Evolutionary conservation across 1,139 yeast genomes (phyloP).

Genomic region (Debaryomyces sp.): DNA sequence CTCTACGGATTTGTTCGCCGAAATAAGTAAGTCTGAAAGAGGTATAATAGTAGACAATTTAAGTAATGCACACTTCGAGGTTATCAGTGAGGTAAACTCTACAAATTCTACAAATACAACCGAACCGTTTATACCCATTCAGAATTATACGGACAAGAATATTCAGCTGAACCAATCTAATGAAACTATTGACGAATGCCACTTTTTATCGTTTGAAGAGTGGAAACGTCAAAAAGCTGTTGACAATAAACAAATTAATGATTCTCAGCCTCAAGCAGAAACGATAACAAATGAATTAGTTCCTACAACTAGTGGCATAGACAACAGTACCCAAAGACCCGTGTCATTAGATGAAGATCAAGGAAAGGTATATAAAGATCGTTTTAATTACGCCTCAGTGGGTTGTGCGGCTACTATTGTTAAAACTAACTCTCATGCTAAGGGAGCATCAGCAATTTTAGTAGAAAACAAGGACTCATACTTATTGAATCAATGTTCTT

Average conservation of each 20-base stretch:
- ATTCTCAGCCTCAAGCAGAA: conserved; percentile 7
- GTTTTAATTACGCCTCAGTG: conserved; percentile 86
- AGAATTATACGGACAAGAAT: neutral
- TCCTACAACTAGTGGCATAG: neutral
- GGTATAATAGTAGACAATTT: neutral
- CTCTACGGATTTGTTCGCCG: neutral
- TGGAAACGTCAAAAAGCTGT: conserved; percentile 70
- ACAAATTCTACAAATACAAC: neutral
- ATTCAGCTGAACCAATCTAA: neutral
- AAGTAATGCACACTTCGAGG: neutral
- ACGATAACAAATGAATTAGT: neutral
- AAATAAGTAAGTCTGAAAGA: neutral
- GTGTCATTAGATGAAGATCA: conserved; percentile 26
- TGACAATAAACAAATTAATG: conserved; percentile 16
- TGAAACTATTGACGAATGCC: conserved; percentile 20
- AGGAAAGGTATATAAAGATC: conserved; percentile 69
- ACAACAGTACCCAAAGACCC: neutral
- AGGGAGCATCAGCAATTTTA: conserved; percentile 76
- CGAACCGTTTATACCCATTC: neutral
- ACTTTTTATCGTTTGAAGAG: conserved; percentile 80
- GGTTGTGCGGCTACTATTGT: conserved; percentile 95
- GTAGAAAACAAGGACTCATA: conserved; percentile 87
- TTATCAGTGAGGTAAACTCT: neutral
- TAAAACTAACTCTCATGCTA: conserved; percentile 78
- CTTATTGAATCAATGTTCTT: conserved; percentile 75